Evolutionary conservation across 2,329 filamentous ascomycete genomes (phyloP), one percentile per base, ranked within the genome.

Genomic region (Trichoderma cornu-damae): DNA sequence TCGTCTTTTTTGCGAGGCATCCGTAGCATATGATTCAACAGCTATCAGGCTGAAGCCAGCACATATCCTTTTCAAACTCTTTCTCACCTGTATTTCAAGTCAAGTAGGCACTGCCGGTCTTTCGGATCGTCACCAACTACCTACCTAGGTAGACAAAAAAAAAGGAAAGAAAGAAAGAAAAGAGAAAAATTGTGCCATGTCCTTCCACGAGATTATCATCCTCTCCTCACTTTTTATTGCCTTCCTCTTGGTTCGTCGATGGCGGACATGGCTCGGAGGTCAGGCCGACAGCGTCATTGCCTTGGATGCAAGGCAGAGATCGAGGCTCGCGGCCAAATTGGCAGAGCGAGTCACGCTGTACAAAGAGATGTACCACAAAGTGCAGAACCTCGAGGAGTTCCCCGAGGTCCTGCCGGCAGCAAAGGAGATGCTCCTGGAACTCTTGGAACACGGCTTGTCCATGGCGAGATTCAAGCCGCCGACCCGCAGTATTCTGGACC

Each of bases 331-430:
- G 20, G 46, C 46, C 20, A 48, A 35, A 26, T 16, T 48, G 20
- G 46, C 46, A 48, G 46, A 35, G 18, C 46, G 46, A 48, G 30
- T 48, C 12, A 35, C 46, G 32, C 47, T 52, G 14, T 58, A 60
- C 46, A 58, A 58, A 30, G 55, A 55, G n/a, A 47, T 63, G 11
- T 63, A 59, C 38, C 59, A 56, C 34, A 56, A 64, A 55, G 53
- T 64, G 16, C 62, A 64, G 11, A 60, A 63, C 30, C 55, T 61
- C 34, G 62, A 64, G 28, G 24, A 57, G 3, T 35, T 61, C 9
- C 28, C 44, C 16, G 61, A 63, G 8, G 24, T 60, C 5, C 50
- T 62, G 14, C 43, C 58, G 3, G 20, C 48, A 43, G 62, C 58
- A 8, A 59, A 38, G 14, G 26, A 57, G 34, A 47, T 61, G 14